Base-by-base conservation (phyloP, 75 land plant species). In the Sequoiadendron giganteum region DNA sequence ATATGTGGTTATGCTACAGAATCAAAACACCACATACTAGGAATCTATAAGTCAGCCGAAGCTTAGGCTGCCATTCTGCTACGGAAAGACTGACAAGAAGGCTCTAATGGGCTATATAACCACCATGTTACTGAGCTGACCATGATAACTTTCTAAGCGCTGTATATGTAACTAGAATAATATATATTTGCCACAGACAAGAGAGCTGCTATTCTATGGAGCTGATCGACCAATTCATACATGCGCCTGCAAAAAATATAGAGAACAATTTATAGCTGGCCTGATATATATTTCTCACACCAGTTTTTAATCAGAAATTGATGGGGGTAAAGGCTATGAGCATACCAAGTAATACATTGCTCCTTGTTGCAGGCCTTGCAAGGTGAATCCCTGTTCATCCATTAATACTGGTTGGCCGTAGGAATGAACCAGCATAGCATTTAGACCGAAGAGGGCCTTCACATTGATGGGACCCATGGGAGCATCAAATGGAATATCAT, bases 301-400 rank as follows among this genome's bases (percentile, higher is more conserved):
- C 21, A 19, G 3, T 5, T 21, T 65, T 65, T 65, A 25, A 7
- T 2, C 2, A 65, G 70, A 58, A 58, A 58, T 21, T 21, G 55
- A 40, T 21, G 9, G 5, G 21, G 7, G n/a, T 7, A 65, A 65
- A 28, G 70, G 9, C 1, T 65, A 28, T 7, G 1, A 19, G 54
- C 85, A 79, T 70, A 92, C 93, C 90, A 95, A 88, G 87, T 89
- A 95, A 47, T 95, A 95, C 28, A 75, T 87, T 15, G 93, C 91
- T 39, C 95, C 96, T 45, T 92, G 91, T 75, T 91, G 91, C 25
- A 95, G 95, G 9, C 91, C 87, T 3, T 95, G 93, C 14, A 93
- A 83, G 14, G 93, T 93, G 85, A 89, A 43, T 16, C 95, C 95
- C 91, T 89, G 88, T 77, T 93, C 94, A 58, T 95, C 88, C 86